Evolutionary conservation across 2,329 filamentous ascomycete genomes (phyloP).

Genomic region (Fusarium tanahbumbuense): DNA sequence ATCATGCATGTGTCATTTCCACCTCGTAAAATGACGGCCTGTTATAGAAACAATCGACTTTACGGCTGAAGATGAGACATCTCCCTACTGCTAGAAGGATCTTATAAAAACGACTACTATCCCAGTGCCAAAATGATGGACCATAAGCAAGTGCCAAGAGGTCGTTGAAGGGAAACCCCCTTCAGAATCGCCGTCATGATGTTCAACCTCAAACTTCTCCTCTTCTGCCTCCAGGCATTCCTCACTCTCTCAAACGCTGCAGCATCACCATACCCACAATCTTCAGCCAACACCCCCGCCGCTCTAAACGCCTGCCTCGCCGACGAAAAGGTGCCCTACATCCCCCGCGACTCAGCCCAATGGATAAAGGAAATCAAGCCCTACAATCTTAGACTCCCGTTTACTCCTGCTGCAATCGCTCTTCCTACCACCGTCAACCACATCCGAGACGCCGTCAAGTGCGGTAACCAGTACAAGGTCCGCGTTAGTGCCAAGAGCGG

Average conservation of each 20-base stretch:
- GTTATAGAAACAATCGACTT: neutral
- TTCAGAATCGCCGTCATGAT: neutral
- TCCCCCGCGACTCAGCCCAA: conserved; percentile 28
- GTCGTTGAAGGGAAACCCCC: neutral
- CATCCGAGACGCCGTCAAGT: conserved; percentile 59
- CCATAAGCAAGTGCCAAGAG: neutral
- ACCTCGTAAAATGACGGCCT: conserved; percentile 24
- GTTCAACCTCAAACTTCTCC: conserved; percentile 2
- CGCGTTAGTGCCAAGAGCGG: conserved; percentile 64
- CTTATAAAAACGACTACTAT: neutral
- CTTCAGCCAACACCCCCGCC: neutral
- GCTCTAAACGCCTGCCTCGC: conserved; percentile 45
- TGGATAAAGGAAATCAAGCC: conserved; percentile 52
- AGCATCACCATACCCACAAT: neutral
- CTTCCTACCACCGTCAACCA: conserved; percentile 52
- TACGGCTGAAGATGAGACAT: neutral
- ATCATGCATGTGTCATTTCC: conserved; percentile 7
- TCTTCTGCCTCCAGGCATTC: neutral
- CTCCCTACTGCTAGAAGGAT: neutral
- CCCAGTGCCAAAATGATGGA: neutral
- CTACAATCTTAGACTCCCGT: conserved; percentile 51
- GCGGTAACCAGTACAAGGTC: conserved; percentile 54
- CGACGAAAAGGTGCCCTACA: conserved; percentile 36
- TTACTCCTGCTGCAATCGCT: conserved; percentile 48
- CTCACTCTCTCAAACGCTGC: neutral